Percentiles rank a stretch among this genome's conserved stretches.
Conservation (phyloP, 371 early-diverging fungal genomes). For the Nematocida minor region DNA sequence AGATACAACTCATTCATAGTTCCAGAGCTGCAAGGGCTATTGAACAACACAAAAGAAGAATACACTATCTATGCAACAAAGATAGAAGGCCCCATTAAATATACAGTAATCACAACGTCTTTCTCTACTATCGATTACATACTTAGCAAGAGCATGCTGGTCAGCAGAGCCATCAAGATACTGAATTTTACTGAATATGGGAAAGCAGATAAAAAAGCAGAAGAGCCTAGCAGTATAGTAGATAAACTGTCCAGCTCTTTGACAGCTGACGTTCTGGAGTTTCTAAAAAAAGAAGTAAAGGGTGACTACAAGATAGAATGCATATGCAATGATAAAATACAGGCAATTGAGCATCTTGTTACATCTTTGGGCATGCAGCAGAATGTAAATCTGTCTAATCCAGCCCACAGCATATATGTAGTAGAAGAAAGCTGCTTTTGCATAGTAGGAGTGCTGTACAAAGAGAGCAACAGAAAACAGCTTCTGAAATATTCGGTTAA, state of each 20-base stretch:
- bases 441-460: slow-evolving; percentile 21
- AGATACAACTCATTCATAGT: slow-evolving; percentile 4
- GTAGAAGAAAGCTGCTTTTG: background rate
- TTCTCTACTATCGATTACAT: background rate
- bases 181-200: background rate
- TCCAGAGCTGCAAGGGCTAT: background rate
- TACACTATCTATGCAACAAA: background rate
- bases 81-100: background rate
- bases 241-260: background rate
- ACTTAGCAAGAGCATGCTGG: background rate
- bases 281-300: background rate
- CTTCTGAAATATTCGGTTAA: slow-evolving; percentile 12
- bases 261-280: no score
- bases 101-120: background rate
- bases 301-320: slow-evolving; percentile 1
- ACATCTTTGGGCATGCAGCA: background rate
- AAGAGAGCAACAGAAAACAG: slow-evolving; percentile 40
- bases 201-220: background rate
- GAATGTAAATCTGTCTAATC: background rate
- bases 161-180: background rate
- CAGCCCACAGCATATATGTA: background rate
- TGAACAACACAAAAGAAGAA: background rate
- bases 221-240: background rate
- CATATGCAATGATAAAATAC: background rate
- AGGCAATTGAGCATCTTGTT: background rate